Evolutionary conservation across 179 eudicot genomes (phyloP).

Genomic region (Drosera spatulata): DNA sequence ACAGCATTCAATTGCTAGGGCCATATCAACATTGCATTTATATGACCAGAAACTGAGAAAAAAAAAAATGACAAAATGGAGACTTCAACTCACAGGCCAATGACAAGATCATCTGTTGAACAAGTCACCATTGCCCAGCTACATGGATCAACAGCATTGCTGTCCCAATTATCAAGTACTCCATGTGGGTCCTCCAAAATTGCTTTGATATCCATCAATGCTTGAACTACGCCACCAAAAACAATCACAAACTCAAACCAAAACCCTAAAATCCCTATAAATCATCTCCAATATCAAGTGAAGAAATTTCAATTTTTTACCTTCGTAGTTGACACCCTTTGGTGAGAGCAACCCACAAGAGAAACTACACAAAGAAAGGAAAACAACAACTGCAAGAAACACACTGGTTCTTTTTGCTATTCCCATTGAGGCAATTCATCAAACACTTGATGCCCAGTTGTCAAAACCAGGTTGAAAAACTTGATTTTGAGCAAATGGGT

Average conservation of each 20-base stretch:
- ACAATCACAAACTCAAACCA: background rate
- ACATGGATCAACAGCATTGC: conserved; percentile 78
- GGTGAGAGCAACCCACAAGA: conserved; percentile 52
- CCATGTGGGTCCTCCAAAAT: conserved; percentile 58
- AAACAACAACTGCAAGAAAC: conserved; percentile 20
- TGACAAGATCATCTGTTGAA: conserved; percentile 31
- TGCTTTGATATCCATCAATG: conserved; percentile 54
- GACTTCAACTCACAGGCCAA: conserved; percentile 44
- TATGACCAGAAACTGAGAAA: background rate
- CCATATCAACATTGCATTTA: too few species aligned
- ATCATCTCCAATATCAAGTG: too few species aligned
- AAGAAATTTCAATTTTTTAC: conserved; percentile 10
- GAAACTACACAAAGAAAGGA: conserved; percentile 29
- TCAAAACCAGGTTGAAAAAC: conserved; percentile 1
- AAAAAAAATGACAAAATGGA: background rate
- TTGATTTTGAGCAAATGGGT: conserved; percentile 6
- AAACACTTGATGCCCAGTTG: conserved; percentile 12
- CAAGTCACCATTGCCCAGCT: conserved; percentile 84
- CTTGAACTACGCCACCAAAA: conserved; percentile 35
- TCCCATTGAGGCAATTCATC: conserved; percentile 20
- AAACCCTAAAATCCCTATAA: too few species aligned
- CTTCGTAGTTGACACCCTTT: conserved; percentile 80
- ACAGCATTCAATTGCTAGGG: background rate
- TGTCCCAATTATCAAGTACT: conserved; percentile 72
- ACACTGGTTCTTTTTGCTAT: conserved; percentile 10